phyloP scores from a whole-genome alignment of 2,329 filamentous ascomycete genomes.

The Pestalotiopsis sp. region DNA sequence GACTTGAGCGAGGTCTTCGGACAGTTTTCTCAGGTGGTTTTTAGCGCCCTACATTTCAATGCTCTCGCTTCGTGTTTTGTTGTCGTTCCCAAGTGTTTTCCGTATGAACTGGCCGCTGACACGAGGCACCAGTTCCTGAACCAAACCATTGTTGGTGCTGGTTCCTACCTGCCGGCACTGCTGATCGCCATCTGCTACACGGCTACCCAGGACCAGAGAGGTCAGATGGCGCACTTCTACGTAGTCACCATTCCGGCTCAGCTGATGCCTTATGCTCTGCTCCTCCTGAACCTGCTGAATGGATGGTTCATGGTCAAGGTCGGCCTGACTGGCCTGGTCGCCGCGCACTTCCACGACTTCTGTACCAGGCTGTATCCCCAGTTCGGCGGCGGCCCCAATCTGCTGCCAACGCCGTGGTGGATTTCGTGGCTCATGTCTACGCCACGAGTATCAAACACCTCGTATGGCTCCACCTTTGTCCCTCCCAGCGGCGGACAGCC shows the following conservation, averaged over 20 bases:
- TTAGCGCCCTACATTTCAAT: slow-evolving; percentile 62
- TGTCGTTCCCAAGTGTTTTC: slow-evolving; percentile 17
- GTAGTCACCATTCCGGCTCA: slow-evolving; percentile 84
- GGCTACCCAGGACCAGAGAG: slow-evolving; percentile 81
- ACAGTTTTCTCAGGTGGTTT: slow-evolving; percentile 62
- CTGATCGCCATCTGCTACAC: slow-evolving; percentile 83
- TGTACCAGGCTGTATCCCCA: slow-evolving; percentile 84
- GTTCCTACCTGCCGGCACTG: slow-evolving; percentile 64
- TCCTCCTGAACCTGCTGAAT: slow-evolving; percentile 71
- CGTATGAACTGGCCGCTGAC: slow-evolving; percentile 24
- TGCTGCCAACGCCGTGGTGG: slow-evolving; percentile 73
- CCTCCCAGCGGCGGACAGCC: slow-evolving; percentile 31
- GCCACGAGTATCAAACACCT: slow-evolving; percentile 48
- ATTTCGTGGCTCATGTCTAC: slow-evolving; percentile 68
- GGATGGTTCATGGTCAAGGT: slow-evolving; percentile 60
- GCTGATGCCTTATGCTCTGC: slow-evolving; percentile 78
- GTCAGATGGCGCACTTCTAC: slow-evolving; percentile 75
- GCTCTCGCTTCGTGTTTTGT: slow-evolving; percentile 12
- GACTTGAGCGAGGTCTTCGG: slow-evolving; percentile 61
- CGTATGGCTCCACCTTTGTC: slow-evolving; percentile 66
- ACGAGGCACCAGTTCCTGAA: slow-evolving; percentile 48
- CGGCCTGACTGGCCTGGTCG: slow-evolving; percentile 77
- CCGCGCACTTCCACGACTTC: slow-evolving; percentile 91
- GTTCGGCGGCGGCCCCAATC: slow-evolving; percentile 81
- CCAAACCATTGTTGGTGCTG: slow-evolving; percentile 51